These are phyloP conservation scores for Pestalotiopsis sp. DNA, from an alignment of 2,329 filamentous ascomycete species.

Conservation along the genomic window DNA sequence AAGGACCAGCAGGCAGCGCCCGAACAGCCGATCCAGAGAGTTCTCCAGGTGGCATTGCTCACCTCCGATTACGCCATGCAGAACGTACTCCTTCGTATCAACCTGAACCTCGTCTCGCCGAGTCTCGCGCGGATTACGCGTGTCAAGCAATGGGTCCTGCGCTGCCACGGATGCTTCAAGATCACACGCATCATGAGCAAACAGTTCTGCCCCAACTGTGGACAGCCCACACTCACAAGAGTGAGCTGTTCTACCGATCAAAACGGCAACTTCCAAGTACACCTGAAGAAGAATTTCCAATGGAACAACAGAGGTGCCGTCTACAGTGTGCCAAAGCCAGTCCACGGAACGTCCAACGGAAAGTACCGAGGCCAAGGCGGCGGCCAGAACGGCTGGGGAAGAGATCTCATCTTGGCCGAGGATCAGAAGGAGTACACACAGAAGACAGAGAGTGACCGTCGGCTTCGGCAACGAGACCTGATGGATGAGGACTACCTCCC, in stretches of 20 bases:
- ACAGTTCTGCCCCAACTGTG: slow-evolving; percentile 93
- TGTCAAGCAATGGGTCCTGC: slow-evolving; percentile 85
- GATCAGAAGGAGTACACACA: slow-evolving; percentile 92
- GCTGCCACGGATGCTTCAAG: slow-evolving; percentile 92
- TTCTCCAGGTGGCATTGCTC: slow-evolving; percentile 85
- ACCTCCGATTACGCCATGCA: slow-evolving; percentile 98
- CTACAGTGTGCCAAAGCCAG: slow-evolving; percentile 90
- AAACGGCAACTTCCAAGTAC: slow-evolving; percentile 78
- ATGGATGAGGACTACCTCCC: slow-evolving; percentile 97
- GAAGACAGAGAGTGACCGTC: slow-evolving; percentile 64
- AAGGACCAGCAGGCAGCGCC: slow-evolving; percentile 58
- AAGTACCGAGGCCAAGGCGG: slow-evolving; percentile 68
- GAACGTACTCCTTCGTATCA: slow-evolving; percentile 93
- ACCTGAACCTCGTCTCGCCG: slow-evolving; percentile 84
- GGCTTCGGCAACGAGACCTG: slow-evolving; percentile 74
- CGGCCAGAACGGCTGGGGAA: slow-evolving; percentile 86
- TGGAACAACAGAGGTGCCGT: slow-evolving; percentile 93
- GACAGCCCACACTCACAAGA: slow-evolving; percentile 82
- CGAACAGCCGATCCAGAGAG: slow-evolving; percentile 56
- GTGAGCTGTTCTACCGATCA: slow-evolving; percentile 84
- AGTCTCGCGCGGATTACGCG: slow-evolving; percentile 78
- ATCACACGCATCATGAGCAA: slow-evolving; percentile 81
- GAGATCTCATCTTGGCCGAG: slow-evolving; percentile 81
- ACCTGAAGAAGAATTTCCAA: slow-evolving; percentile 93
- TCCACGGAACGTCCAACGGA: slow-evolving; percentile 78